phyloP scores from a whole-genome alignment of 2,329 filamentous ascomycete genomes.

The Hypoxylon sp. region DNA sequence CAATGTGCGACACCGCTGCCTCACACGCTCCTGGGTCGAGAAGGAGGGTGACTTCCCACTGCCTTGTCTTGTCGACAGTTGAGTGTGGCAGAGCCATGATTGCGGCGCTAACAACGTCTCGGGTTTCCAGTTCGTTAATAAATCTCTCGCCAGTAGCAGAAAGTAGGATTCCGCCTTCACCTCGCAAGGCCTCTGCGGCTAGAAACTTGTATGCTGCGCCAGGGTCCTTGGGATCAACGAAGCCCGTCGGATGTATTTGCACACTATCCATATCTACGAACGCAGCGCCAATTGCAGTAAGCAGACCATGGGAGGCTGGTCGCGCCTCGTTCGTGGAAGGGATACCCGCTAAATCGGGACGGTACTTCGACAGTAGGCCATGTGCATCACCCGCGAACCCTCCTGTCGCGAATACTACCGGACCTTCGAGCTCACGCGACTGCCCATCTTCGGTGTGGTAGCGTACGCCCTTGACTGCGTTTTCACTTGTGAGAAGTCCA shows the following conservation, averaged over 20 bases:
- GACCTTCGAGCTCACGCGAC: constrained; percentile 60
- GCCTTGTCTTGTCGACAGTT: constrained; percentile 54
- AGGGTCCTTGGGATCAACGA: constrained; percentile 66
- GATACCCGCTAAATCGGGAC: constrained; percentile 69
- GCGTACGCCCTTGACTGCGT: constrained; percentile 64
- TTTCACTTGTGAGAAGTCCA: constrained; percentile 54
- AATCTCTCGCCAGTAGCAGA: constrained; percentile 63
- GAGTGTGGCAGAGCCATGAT: constrained; percentile 60
- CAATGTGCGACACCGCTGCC: constrained; percentile 67
- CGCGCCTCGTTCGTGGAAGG: constrained; percentile 74
- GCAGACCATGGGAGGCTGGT: constrained; percentile 64
- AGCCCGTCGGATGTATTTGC: constrained; percentile 75
- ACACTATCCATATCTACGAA: constrained; percentile 68
- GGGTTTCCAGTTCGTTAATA: constrained; percentile 72
- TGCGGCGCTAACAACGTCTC: constrained; percentile 67
- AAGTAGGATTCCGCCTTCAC: constrained; percentile 72
- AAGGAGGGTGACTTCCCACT: constrained; percentile 71
- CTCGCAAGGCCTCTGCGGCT: constrained; percentile 72
- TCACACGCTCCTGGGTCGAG: constrained; percentile 70
- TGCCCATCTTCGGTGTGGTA: constrained; percentile 56
- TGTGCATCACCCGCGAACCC: constrained; percentile 73
- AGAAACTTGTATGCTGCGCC: constrained; percentile 69
- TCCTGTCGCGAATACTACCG: constrained; percentile 71
- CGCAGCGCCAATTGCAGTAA: constrained; percentile 57
- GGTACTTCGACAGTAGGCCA: constrained; percentile 67